Evolutionary conservation across 1,284 basidiomycete genomes (phyloP).

Genomic region (Moesziomyces sp.): DNA sequence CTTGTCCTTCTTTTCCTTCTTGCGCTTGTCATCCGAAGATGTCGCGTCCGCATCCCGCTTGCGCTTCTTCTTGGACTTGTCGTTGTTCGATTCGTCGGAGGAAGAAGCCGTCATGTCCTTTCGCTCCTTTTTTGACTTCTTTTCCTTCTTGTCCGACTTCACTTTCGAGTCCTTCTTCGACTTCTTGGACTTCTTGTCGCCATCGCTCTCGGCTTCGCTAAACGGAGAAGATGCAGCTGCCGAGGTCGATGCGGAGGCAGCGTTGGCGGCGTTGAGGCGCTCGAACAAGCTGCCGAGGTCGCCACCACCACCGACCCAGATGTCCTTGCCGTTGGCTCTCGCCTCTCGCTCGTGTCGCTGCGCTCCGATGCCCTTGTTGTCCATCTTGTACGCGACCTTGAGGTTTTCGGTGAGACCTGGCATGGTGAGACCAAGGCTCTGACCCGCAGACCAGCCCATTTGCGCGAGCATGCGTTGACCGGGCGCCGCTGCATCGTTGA

Average conservation of each 20-base stretch:
- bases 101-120: conserved; percentile 14
- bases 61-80: conserved; percentile 39
- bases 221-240: conserved; percentile 18
- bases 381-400: conserved; percentile 63
- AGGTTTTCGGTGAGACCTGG: conserved; percentile 60
- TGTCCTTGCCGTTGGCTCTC: conserved; percentile 54
- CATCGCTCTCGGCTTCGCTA: conserved; percentile 9
- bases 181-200: conserved; percentile 17
- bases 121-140: conserved; percentile 21
- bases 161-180: conserved; percentile 29
- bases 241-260: conserved; percentile 30
- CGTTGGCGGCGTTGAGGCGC: conserved; percentile 62
- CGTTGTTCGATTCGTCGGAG: conserved; percentile 12
- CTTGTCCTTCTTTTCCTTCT: conserved; percentile 18
- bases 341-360: conserved; percentile 63
- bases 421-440: conserved; percentile 57
- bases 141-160: conserved; percentile 38
- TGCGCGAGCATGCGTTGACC: conserved; percentile 65
- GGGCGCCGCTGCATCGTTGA: conserved; percentile 59
- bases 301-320: conserved; percentile 63
- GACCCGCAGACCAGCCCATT: conserved; percentile 66
- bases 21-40: conserved; percentile 1
- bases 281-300: conserved; percentile 65
- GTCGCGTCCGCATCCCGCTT: conserved; percentile 32
- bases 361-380: conserved; percentile 67